Evolutionary conservation across 148 eudicot species (phyloP), one percentile per base, ranked within the genome.

Genomic region (Camellia sinensis): DNA sequence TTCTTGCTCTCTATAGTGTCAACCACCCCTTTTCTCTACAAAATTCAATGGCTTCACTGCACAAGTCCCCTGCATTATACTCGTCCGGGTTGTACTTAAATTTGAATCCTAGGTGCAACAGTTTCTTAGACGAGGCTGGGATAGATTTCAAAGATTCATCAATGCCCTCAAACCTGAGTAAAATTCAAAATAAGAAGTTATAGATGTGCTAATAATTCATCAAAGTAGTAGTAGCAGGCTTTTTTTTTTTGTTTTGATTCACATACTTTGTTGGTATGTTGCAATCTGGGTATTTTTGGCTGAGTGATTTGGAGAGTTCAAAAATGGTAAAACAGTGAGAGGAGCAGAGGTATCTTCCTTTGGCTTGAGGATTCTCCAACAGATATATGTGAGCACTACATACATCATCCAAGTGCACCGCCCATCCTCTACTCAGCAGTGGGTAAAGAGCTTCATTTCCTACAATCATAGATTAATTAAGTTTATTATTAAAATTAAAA

Each of bases 281-380:
- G 64, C 73, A 60, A 37, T 56, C 67, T 0, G 86, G 83, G 59
- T 84, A 84, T 78, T 78, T 77, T 48, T 19, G 54, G 64, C 73
- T 80, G 15, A 84, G 48, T 0, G 83, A 72, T 5, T 78, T 50
- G 13, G 86, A 81, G 41, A 84, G 81, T 2, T 80, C 79, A 41
- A 68, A 17, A 14, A 80, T 81, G 52, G 76, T 80, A 48, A 78
- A 72, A 62, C 44, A 41, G 5, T 76, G 73, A 71, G 83, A 81
- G 45, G 80, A 84, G 81, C 86, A 84, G 40, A 84, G 80, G 65
- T 84, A 84, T 77, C 86, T 77, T 41, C 86, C 86, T 40, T 81
- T 18, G 12, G 86, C 86, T 72, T 71, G 6, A 9, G 71, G 68
- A 40, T 84, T 37, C 86, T 84, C 81, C 14, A 78, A 74, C 37